These are phyloP conservation scores for Boletus patriciae DNA, from an alignment of 768 basidiomycete species.

Conservation along the genomic window DNA sequence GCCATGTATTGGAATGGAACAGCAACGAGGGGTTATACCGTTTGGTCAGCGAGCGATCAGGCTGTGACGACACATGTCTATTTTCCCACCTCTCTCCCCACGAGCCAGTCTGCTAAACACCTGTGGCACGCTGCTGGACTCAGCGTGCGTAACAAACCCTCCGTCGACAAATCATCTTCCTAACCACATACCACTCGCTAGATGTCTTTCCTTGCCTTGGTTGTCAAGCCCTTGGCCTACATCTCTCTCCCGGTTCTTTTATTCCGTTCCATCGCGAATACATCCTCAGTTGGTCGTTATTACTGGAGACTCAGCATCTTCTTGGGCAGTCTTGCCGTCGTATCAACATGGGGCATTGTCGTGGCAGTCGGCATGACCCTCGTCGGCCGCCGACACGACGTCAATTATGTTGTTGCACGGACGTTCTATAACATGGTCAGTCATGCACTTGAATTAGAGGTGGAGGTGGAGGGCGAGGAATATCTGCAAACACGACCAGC, in stretches of 20 bases:
- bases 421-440: constrained; percentile 74
- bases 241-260: constrained; percentile 70
- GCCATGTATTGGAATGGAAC: background rate
- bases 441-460: constrained; percentile 59
- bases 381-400: constrained; percentile 70
- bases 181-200: constrained; percentile 19
- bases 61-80: background rate
- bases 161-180: constrained; percentile 13
- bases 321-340: constrained; percentile 64
- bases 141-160: constrained; percentile 24
- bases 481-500: constrained; percentile 69
- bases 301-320: constrained; percentile 75
- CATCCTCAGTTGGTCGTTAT: constrained; percentile 60
- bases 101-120: constrained; percentile 13
- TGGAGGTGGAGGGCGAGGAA: constrained; percentile 87
- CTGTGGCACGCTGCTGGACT: constrained; percentile 25
- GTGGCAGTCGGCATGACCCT: constrained; percentile 65
- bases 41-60: background rate
- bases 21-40: too few relatives aligned
- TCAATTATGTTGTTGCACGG: constrained; percentile 80
- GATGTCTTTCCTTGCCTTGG: constrained; percentile 63
- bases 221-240: constrained; percentile 75
- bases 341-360: constrained; percentile 71
- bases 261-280: constrained; percentile 56
- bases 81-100: constrained; percentile 35